phyloP scores from a whole-genome alignment of 257 asterid species.

The Linaria vulgaris region DNA sequence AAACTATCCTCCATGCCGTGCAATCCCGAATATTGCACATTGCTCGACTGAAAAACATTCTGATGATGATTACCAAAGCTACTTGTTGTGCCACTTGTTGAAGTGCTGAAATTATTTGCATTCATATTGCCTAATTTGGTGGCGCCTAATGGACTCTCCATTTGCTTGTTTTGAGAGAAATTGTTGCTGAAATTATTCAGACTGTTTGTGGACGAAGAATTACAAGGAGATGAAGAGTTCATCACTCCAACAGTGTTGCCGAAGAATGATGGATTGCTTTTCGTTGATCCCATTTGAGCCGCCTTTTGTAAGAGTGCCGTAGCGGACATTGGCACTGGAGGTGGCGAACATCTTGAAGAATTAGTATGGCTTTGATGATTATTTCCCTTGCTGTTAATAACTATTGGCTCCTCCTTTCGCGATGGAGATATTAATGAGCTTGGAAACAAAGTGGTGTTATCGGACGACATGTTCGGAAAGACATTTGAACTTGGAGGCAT shows the following conservation, averaged over 20 bases:
- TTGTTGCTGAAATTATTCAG: constrained; percentile 19
- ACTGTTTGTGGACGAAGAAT: not conserved
- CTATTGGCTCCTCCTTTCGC: constrained; percentile 40
- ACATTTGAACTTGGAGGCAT: constrained; percentile 32
- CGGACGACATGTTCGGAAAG: constrained; percentile 41
- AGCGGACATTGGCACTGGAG: constrained; percentile 46
- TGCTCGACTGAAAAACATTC: constrained; percentile 7
- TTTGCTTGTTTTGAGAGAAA: no score
- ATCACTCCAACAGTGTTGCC: constrained; percentile 31
- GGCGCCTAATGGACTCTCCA: no score
- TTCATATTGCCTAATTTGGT: constrained; percentile 18
- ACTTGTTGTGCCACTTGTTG: constrained; percentile 19
- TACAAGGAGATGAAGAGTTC: constrained; percentile 27
- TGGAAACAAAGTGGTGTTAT: constrained; percentile 26
- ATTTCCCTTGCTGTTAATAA: no score
- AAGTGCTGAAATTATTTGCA: constrained; percentile 30
- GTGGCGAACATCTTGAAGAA: constrained; percentile 14
- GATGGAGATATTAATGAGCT: constrained; percentile 24
- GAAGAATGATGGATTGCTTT: constrained; percentile 37
- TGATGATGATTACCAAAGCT: constrained; percentile 24
- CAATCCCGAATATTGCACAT: not conserved
- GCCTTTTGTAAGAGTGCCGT: constrained; percentile 66
- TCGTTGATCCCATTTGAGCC: constrained; percentile 59
- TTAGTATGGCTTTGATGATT: no score
- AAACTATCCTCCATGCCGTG: constrained; percentile 28